Percentiles rank a stretch among this genome's conserved stretches.
Evolutionary conservation across 2,329 filamentous ascomycete genomes (phyloP).

Genomic region (Cadophora malorum): DNA sequence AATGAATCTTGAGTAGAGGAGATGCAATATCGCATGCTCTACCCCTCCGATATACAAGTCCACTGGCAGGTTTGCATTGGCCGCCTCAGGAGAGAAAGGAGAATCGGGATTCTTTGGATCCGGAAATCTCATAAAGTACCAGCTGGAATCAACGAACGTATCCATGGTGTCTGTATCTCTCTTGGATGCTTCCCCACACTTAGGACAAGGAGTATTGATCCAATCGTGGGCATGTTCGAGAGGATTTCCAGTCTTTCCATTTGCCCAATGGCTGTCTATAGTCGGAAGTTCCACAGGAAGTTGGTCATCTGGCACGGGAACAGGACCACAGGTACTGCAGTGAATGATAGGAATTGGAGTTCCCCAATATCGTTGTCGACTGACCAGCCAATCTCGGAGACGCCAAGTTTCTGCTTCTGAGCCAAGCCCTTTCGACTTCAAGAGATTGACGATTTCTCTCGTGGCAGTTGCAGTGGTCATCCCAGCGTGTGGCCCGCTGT

Average conservation of each 20-base stretch:
- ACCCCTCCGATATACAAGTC: constrained; percentile 90
- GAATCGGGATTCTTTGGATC: constrained; percentile 69
- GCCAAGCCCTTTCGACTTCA: constrained; percentile 61
- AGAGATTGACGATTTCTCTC: constrained; percentile 62
- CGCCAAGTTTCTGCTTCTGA: constrained; percentile 76
- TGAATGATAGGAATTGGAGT: constrained; percentile 89
- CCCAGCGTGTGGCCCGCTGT: constrained; percentile 69
- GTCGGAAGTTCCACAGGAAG: constrained; percentile 79
- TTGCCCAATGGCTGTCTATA: constrained; percentile 71
- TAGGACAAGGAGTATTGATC: constrained; percentile 77
- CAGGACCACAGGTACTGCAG: constrained; percentile 76
- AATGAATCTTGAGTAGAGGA: constrained; percentile 88
- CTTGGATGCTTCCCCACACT: constrained; percentile 72
- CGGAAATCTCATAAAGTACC: constrained; percentile 86
- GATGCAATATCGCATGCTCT: constrained; percentile 88
- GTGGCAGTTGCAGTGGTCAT: constrained; percentile 68
- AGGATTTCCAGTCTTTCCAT: constrained; percentile 76
- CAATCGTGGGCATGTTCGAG: constrained; percentile 75
- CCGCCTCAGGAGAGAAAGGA: constrained; percentile 67
- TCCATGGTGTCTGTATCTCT: constrained; percentile 96
- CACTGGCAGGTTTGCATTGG: constrained; percentile 69
- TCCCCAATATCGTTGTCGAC: constrained; percentile 92
- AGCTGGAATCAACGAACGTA: constrained; percentile 93
- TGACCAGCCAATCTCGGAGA: constrained; percentile 88
- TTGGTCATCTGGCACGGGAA: constrained; percentile 77